Evolutionary conservation across 495 filamentous ascomycete genomes (phyloP), one percentile per base, ranked within the genome.

Genomic region (Tuber umbilicatum): DNA sequence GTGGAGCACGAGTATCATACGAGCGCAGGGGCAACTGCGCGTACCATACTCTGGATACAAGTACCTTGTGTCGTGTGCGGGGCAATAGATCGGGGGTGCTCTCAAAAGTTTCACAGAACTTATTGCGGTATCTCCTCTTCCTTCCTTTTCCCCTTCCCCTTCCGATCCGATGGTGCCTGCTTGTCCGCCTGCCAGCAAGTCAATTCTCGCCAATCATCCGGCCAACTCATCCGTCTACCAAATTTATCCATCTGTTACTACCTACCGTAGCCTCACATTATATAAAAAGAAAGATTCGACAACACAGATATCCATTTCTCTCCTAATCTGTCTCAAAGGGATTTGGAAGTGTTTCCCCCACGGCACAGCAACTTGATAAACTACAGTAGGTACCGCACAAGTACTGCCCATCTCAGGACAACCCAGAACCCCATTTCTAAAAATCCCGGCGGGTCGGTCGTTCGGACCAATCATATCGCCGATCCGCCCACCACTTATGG

Each of bases 131-230:
- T 31, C 55, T 55, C 71, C 64, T 69, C 60, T 68, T 74, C 69
- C 39, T 45, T 45, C 50, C 50, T 68, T 47, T 47, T 47, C 75
- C 71, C 70, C 76, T 77, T 69, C 70, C 75, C 45, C 69, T 72
- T 71, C 71, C 77, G 64, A 70, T 69, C 77, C 78, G 72, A 60
- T 72, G 77, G 76, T 72, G 77, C 76, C 74, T 78, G 21, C 45
- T 21, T 50, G 6, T n/a, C 45, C 5, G 43, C 43, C 45, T 60
- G 55, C 55, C 55, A 64, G 27, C 55, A 16, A 64, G n/a, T 17
- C 55, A 2, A 14, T 73, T 74, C 38, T 69, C 74, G 55, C 75
- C 77, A 78, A 78, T 78, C 75, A 72, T 27, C 68, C 17, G 55
- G 75, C 75, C 77, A 78, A 68, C 76, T 78, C 76, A 78, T 78